These are phyloP conservation scores for Capronia americana DNA, from an alignment of 2,329 filamentous ascomycete genomes.

Conservation along the genomic window DNA sequence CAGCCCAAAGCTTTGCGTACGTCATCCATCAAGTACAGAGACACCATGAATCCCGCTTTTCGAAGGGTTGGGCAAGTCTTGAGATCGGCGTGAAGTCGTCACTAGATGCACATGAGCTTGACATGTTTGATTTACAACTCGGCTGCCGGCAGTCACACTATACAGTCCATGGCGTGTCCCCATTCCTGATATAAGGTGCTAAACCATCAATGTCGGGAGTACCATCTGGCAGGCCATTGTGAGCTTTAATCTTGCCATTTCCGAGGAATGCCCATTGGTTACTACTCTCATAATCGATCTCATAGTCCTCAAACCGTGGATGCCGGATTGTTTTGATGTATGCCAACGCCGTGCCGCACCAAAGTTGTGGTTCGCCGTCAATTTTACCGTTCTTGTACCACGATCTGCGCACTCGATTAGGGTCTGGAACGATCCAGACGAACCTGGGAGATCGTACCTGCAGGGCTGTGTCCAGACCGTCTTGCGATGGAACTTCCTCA, in stretches of 20 bases:
- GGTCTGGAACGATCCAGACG: background rate
- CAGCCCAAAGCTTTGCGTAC: too few species aligned
- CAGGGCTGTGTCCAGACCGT: constrained; percentile 32
- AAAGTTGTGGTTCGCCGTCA: constrained; percentile 6
- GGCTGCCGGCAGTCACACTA: too few species aligned
- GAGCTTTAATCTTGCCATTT: constrained; percentile 52
- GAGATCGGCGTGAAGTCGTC: too few species aligned
- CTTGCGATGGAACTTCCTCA: constrained; percentile 39
- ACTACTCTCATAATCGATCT: constrained; percentile 46
- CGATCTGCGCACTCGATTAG: background rate
- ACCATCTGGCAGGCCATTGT: too few species aligned
- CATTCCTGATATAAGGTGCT: too few species aligned
- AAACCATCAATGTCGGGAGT: too few species aligned
- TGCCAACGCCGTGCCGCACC: constrained; percentile 9
- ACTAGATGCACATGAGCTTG: too few species aligned
- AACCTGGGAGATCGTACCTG: background rate
- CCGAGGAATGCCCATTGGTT: constrained; percentile 51
- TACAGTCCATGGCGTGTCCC: too few species aligned
- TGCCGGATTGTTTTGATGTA: constrained; percentile 44
- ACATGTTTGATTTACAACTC: too few species aligned
- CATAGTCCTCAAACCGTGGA: constrained; percentile 46
- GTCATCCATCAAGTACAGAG: too few species aligned
- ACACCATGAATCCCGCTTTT: too few species aligned
- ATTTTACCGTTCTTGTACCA: constrained; percentile 25
- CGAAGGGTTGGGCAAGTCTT: too few species aligned